Percentiles rank a stretch among this genome's conserved stretches.
Evolutionary conservation across 257 asterid species (phyloP).

Genomic region (Buddleja alternifolia): DNA sequence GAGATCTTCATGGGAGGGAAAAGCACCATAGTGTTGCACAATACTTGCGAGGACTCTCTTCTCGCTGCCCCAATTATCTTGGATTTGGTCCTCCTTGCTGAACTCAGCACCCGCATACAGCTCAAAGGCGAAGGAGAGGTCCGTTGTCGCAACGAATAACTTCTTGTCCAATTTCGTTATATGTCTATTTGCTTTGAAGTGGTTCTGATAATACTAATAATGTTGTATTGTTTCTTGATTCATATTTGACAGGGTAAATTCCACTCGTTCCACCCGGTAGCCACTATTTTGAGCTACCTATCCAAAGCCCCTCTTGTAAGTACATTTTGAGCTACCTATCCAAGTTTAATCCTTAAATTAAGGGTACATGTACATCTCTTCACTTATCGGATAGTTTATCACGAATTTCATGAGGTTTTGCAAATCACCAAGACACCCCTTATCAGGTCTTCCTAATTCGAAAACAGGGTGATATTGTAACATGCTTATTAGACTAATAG

Average conservation of each 20-base stretch:
- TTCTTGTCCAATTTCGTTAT: background rate
- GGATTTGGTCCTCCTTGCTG: slow-evolving; percentile 72
- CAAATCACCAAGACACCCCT: no score
- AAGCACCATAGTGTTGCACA: slow-evolving; percentile 67
- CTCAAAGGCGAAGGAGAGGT: slow-evolving; percentile 68
- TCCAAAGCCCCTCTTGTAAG: slow-evolving; percentile 74
- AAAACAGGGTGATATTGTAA: no score
- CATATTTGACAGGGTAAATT: slow-evolving; percentile 54
- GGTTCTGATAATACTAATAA: background rate
- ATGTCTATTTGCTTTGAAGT: background rate
- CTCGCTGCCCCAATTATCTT: slow-evolving; percentile 72
- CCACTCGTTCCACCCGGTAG: slow-evolving; percentile 72
- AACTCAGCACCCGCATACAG: slow-evolving; percentile 67
- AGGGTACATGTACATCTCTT: no score
- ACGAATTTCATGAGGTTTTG: no score
- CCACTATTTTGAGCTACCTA: slow-evolving; percentile 70
- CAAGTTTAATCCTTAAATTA: background rate
- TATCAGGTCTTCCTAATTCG: no score
- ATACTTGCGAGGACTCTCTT: slow-evolving; percentile 70
- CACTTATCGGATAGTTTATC: no score
- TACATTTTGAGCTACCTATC: slow-evolving; percentile 61
- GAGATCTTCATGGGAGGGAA: slow-evolving; percentile 76
- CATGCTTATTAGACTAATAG: no score
- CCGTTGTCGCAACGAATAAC: background rate
- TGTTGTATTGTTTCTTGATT: background rate